Percentiles rank a stretch among this genome's conserved stretches.
phyloP scores from a whole-genome alignment of 352 stramenopile genomes.

The Aphanomyces euteiches region DNA sequence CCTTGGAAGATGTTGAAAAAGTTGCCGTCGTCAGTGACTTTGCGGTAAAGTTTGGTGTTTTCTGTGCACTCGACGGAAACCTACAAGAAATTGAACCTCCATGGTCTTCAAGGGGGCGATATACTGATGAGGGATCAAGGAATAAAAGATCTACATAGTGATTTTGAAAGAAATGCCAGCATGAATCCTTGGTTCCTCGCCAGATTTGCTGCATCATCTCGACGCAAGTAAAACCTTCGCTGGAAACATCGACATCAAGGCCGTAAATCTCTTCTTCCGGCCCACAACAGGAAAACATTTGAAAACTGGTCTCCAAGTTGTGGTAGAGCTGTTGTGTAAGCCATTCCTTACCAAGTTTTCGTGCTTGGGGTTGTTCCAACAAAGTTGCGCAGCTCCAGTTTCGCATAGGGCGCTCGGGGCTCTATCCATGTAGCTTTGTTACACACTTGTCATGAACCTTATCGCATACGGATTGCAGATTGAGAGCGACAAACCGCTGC shows the following conservation, averaged over 20 bases:
- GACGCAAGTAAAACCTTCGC: not conserved
- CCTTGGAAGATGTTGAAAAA: constrained; percentile 2
- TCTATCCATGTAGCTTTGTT: not conserved
- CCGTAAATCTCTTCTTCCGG: not conserved
- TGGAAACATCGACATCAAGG: not conserved
- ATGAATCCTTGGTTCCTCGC: not conserved
- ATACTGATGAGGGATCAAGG: not conserved
- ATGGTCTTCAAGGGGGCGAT: not conserved
- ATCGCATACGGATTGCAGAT: not conserved
- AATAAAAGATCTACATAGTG: not conserved
- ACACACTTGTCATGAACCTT: no score
- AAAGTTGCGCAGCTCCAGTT: not conserved
- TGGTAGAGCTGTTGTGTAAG: constrained; percentile 13
- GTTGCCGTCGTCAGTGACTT: not conserved
- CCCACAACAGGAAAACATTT: not conserved
- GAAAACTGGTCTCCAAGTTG: not conserved
- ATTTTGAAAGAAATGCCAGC: not conserved
- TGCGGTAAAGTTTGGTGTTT: not conserved
- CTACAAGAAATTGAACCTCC: not conserved
- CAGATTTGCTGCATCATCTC: not conserved
- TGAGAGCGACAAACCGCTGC: not conserved
- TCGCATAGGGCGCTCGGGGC: not conserved
- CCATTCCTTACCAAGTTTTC: constrained; percentile 7
- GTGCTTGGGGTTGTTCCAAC: not conserved
- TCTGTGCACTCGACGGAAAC: not conserved